Percentiles rank a stretch among this genome's conserved stretches.
Conservation (phyloP, 2,329 filamentous ascomycete genomes). For the Colletotrichum gloeosporioides region DNA sequence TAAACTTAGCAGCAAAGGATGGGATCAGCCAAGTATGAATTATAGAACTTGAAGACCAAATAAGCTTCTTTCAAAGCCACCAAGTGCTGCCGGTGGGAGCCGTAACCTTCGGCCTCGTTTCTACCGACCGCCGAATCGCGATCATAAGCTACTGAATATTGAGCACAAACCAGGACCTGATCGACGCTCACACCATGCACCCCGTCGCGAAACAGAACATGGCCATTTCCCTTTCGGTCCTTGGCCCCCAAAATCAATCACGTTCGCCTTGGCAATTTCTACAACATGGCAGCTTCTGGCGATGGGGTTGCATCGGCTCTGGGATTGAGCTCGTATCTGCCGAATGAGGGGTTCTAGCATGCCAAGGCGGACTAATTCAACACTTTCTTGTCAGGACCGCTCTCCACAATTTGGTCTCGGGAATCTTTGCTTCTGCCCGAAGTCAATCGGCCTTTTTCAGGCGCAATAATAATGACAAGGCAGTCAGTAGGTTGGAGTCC, state of each 20-base stretch:
- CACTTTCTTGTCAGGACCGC: background rate
- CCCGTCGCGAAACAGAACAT: background rate
- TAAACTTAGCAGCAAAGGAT: background rate
- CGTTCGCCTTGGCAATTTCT: background rate
- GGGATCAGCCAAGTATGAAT: background rate
- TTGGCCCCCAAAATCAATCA: background rate
- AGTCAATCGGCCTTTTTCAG: background rate
- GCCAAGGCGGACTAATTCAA: slow-evolving; percentile 18
- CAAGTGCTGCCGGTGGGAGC: background rate
- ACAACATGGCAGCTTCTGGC: background rate
- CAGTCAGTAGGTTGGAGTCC: background rate
- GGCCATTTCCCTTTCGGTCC: background rate
- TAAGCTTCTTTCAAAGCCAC: background rate
- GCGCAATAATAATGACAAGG: background rate
- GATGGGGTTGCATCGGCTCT: background rate
- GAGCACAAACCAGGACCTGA: background rate
- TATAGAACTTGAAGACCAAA: background rate
- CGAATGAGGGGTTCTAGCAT: background rate
- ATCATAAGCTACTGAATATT: background rate
- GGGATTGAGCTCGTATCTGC: background rate
- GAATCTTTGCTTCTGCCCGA: background rate
- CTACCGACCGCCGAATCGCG: background rate
- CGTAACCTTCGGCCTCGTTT: background rate
- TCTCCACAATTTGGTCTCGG: background rate
- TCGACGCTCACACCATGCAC: background rate